Conservation (phyloP, 345 rosid genomes). For the Lepidium africanum region DNA sequence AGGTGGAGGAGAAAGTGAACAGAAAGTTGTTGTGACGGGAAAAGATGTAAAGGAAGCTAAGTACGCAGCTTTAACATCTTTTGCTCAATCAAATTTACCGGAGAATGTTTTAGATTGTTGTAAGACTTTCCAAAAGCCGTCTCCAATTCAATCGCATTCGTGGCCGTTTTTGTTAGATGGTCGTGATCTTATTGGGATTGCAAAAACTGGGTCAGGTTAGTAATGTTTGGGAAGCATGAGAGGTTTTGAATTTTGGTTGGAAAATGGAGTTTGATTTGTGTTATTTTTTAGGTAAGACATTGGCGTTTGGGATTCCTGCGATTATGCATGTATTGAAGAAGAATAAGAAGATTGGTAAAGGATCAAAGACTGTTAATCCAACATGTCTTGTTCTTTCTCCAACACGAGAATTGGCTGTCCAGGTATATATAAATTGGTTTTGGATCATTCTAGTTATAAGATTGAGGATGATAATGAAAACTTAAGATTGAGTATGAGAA, state of each 20-base stretch:
- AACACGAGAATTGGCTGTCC: constrained; percentile 92
- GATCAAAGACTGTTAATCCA: constrained; percentile 47
- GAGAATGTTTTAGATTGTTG: constrained; percentile 71
- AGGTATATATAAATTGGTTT: constrained; percentile 37
- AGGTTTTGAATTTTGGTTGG: neutral
- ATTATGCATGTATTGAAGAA: constrained; percentile 73
- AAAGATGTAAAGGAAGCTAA: constrained; percentile 50
- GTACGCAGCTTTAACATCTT: constrained; percentile 49
- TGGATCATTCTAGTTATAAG: neutral
- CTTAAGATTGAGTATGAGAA: too few species aligned
- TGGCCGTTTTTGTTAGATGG: constrained; percentile 92
- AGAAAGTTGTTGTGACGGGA: constrained; percentile 56
- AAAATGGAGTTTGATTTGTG: neutral
- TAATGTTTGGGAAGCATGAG: neutral
- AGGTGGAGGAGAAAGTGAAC: constrained; percentile 27
- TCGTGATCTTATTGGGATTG: constrained; percentile 93
- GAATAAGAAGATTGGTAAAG: constrained; percentile 44
- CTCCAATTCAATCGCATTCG: constrained; percentile 84
- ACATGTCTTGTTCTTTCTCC: constrained; percentile 94
- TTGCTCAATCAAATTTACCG: constrained; percentile 53
- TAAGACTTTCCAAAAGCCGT: constrained; percentile 63
- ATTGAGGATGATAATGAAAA: too few species aligned
- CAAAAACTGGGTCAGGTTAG: constrained; percentile 95
- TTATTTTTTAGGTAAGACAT: constrained; percentile 67
- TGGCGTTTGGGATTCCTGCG: constrained; percentile 88